Percentiles rank a stretch among this genome's conserved stretches.
Conservation (phyloP, 1,284 basidiomycete genomes). For the Gastroboletus turbinatus region DNA sequence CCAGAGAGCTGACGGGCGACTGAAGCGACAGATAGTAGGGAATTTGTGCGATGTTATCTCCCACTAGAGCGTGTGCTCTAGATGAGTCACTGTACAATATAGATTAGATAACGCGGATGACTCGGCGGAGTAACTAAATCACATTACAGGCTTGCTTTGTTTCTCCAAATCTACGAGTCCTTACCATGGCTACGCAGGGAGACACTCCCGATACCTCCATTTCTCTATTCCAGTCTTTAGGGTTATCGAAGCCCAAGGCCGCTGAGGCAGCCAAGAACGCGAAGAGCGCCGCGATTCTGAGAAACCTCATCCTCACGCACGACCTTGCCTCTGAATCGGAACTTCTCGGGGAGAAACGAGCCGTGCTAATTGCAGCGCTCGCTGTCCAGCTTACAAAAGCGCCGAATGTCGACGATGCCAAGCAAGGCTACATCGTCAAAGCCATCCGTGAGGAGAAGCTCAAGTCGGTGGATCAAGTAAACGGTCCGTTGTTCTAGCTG, state of each 20-base stretch:
- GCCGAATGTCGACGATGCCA: conserved; percentile 44
- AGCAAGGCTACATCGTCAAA: conserved; percentile 66
- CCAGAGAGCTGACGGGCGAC: conserved; percentile 44
- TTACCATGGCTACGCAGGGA: conserved; percentile 15
- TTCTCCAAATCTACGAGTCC: not conserved
- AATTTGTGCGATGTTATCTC: conserved; percentile 50
- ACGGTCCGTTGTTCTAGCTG: conserved; percentile 52
- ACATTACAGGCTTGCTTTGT: not conserved
- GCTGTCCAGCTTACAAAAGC: conserved; percentile 65
- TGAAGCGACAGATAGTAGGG: conserved; percentile 48
- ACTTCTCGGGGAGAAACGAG: conserved; percentile 78
- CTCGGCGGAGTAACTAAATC: not conserved
- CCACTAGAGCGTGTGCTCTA: conserved; percentile 24
- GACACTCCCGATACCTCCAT: conserved; percentile 33
- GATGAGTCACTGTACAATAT: not conserved
- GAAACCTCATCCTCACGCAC: conserved; percentile 67
- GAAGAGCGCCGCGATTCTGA: conserved; percentile 73
- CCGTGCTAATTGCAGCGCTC: conserved; percentile 69
- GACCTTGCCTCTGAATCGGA: conserved; percentile 40
- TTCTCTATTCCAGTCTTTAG: conserved; percentile 77
- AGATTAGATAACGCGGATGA: conserved; percentile 22
- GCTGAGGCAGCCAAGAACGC: conserved; percentile 80
- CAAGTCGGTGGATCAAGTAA: conserved; percentile 85
- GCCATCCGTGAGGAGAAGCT: conserved; percentile 74
- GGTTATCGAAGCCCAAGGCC: conserved; percentile 78